Evolutionary conservation across 192 early-diverging fungal species (phyloP).

Genomic region (Funneliformis geosporum): DNA sequence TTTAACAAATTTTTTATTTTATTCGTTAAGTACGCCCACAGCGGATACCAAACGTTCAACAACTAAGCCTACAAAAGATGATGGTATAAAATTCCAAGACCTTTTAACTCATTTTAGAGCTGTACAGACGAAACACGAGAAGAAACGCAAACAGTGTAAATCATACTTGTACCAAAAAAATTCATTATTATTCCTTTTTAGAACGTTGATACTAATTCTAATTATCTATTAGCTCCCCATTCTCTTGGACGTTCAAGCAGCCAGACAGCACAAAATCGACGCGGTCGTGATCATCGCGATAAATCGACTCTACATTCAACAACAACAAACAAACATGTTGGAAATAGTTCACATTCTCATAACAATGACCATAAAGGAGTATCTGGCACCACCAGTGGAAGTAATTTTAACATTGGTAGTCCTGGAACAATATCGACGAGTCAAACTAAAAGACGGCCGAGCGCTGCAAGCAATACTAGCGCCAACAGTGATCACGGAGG

Average conservation of each 20-base stretch:
- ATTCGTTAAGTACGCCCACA: conserved; percentile 37
- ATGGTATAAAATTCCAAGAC: conserved; percentile 65
- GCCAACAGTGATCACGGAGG: conserved; percentile 18
- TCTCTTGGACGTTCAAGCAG: not conserved
- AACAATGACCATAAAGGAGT: not conserved
- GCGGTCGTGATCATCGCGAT: not conserved
- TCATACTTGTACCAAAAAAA: not conserved
- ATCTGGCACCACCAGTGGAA: not conserved
- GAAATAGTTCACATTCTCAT: not conserved
- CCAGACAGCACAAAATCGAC: not conserved
- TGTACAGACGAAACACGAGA: conserved; percentile 77
- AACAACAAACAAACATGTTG: not conserved
- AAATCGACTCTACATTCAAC: not conserved
- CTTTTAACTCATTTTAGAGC: conserved; percentile 71
- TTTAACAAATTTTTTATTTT: not conserved
- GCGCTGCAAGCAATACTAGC: not conserved
- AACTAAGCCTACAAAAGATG: conserved; percentile 19
- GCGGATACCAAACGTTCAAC: conserved; percentile 34
- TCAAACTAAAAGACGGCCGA: not conserved
- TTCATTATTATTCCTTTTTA: not conserved
- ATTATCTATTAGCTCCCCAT: not conserved
- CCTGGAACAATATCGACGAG: not conserved
- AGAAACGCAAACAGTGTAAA: conserved; percentile 54
- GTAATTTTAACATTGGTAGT: not conserved
- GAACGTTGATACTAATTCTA: not conserved